Percentiles rank a stretch among this genome's conserved stretches.
Evolutionary conservation across 768 basidiomycete species (phyloP).

Genomic region (Russula brevipes): DNA sequence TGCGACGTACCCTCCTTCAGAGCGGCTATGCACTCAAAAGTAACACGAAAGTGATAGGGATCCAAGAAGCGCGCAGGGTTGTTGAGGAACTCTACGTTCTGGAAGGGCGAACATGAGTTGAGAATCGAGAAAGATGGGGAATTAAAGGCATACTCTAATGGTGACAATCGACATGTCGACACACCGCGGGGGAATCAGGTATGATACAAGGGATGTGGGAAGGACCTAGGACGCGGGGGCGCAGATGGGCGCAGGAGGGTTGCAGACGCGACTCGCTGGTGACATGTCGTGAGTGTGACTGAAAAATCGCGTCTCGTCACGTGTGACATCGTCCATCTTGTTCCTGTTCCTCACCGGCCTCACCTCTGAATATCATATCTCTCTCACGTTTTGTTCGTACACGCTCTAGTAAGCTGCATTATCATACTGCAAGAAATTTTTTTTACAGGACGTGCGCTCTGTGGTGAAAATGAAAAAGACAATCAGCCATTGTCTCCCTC

Average conservation of each 20-base stretch:
- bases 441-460: no score
- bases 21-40: constrained; percentile 93
- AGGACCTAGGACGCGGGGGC: not conserved
- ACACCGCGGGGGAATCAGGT: not conserved
- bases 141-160: constrained; percentile 18
- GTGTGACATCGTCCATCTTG: not conserved
- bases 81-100: constrained; percentile 89
- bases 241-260: not conserved
- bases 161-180: constrained; percentile 26
- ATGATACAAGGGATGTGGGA: not conserved
- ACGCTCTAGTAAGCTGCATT: no score
- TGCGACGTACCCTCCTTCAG: constrained; percentile 70
- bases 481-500: no score
- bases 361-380: no score
- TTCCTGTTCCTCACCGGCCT: no score
- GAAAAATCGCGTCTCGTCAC: constrained; percentile 20
- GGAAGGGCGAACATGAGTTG: not conserved
- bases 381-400: no score
- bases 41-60: constrained; percentile 88
- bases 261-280: not conserved
- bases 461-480: no score
- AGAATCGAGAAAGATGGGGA: not conserved
- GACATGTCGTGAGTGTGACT: not conserved
- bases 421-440: no score
- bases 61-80: constrained; percentile 92